Evolutionary conservation across 306 rosid genomes (phyloP), one percentile per base, ranked within the genome.

Genomic region (Rosa rugosa): DNA sequence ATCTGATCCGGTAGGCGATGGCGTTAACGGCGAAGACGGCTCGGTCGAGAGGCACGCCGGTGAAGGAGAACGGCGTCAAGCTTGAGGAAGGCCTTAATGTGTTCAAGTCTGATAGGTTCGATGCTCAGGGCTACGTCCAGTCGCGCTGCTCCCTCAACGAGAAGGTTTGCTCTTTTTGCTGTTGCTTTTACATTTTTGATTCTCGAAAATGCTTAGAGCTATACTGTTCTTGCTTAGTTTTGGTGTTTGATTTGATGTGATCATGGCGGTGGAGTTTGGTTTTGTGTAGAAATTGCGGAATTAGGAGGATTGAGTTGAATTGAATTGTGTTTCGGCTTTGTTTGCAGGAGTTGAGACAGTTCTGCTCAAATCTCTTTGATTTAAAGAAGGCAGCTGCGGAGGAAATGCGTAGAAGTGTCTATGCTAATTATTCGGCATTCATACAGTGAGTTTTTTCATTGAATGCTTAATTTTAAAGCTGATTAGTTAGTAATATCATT

Each of bases 321-420:
- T 76, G 68, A 76, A 20, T 27, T 10, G 13, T 76, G 31, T 34
- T 57, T 71, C 16, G 57, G 71, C n/a, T 47, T 18, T 27, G 63
- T 60, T 57, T 77, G 68, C 87, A 96, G 99, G 99, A 96, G 84
- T 88, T 96, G 79, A 96, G 91, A 82, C 99, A 96, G 77, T 90
- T 96, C 81, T 91, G 99, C 70, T 72, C 97, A 53, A 83, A 91
- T 81, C 93, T 96, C 59, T 84, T 90, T 79, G 97, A 96, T 82
- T 87, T 96, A 83, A 93, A 88, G 88, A 96, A 71, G 84, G 93
- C 99, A 34, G 93, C 99, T 56, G 98, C 99, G 10, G 99, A 96
- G 81, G 99, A 96, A 85, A 93, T 96, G 99, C 99, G 98, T 16
- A 88, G 90, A 83, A 96, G 99, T 82, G 99, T 96, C 82, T 96